These are phyloP conservation scores for Tanacetum coccineum DNA, from an alignment of 129 eudicot genomes.

Conservation along the genomic window DNA sequence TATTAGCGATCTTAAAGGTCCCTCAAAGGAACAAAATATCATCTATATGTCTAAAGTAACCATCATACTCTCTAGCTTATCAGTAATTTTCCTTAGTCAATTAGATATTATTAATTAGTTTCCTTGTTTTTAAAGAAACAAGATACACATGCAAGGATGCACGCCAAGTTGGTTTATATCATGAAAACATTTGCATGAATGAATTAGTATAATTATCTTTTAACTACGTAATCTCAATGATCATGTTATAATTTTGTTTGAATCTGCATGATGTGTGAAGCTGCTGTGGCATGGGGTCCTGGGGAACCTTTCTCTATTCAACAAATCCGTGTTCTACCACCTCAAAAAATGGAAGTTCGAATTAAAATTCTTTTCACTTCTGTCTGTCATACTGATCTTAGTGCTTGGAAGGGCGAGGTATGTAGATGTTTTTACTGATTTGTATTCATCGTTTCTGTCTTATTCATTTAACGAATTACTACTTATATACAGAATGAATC, in stretches of 20 bases:
- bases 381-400: conserved; percentile 62
- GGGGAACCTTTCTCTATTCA: conserved; percentile 50
- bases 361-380: conserved; percentile 57
- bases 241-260: neutral
- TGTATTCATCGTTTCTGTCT: neutral
- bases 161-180: too few relatives aligned
- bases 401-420: conserved; percentile 59
- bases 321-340: conserved; percentile 53
- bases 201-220: neutral
- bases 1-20: too few relatives aligned
- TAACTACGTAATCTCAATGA: neutral
- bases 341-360: conserved; percentile 69
- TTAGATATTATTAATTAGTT: too few relatives aligned
- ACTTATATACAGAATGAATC: conserved; percentile 43
- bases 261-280: conserved; percentile 25
- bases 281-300: conserved; percentile 71
- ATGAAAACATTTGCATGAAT: too few relatives aligned
- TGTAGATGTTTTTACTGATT: neutral
- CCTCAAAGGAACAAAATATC: too few relatives aligned
- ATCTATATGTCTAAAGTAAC: too few relatives aligned
- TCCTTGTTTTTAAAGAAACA: too few relatives aligned
- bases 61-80: too few relatives aligned
- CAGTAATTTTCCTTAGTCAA: too few relatives aligned
- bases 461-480: neutral
- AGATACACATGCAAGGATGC: too few relatives aligned